Conservation (phyloP, 208 protist species). For the Acanthamoeba lenticulata region DNA sequence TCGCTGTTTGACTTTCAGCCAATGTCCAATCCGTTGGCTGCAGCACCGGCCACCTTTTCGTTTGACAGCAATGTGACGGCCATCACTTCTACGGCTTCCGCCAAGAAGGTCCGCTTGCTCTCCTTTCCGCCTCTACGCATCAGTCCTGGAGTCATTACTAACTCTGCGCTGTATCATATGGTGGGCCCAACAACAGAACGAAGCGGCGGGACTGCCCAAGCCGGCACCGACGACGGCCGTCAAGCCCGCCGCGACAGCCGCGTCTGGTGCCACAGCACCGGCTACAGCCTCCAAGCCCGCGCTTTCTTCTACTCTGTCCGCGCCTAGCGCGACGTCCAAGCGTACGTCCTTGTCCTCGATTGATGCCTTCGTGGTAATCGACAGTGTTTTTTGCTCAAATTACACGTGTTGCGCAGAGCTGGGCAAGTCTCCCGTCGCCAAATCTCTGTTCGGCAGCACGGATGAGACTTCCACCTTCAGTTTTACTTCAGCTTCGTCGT, state of each 20-base stretch:
- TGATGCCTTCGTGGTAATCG: not conserved
- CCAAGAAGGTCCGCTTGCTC: not conserved
- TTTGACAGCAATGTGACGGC: not conserved
- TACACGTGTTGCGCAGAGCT: not conserved
- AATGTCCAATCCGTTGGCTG: not conserved
- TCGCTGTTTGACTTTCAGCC: constrained; percentile 25
- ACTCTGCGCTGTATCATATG: too few relatives aligned
- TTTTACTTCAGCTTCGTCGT: not conserved
- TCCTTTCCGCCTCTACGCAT: too few relatives aligned
- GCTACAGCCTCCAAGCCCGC: too few relatives aligned
- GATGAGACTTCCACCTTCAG: not conserved
- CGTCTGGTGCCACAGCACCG: too few relatives aligned
- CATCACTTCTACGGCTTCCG: not conserved
- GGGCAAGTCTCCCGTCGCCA: not conserved
- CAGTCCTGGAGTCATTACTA: too few relatives aligned
- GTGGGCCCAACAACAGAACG: too few relatives aligned
- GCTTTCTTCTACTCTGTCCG: too few relatives aligned
- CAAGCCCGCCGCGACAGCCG: not conserved
- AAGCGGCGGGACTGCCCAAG: too few relatives aligned
- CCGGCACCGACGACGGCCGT: too few relatives aligned
- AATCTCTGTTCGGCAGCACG: not conserved
- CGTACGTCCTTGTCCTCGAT: not conserved
- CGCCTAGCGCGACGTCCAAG: too few relatives aligned
- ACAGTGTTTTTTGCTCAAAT: not conserved
- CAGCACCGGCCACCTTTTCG: not conserved